Conservation (phyloP, 2,329 filamentous ascomycete species). For the Xylaria multiplex region DNA sequence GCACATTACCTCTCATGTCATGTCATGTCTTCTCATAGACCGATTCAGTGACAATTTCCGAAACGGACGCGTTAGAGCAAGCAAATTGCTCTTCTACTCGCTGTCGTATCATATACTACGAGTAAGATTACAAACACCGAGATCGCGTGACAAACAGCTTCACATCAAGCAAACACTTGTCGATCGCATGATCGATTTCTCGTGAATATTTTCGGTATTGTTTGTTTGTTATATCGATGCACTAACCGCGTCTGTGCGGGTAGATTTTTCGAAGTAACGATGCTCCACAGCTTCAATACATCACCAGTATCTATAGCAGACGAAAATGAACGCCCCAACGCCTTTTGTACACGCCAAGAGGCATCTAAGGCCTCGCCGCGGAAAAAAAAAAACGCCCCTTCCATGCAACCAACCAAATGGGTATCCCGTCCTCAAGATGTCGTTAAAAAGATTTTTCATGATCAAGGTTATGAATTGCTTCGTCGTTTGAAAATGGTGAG, state of each 20-base stretch:
- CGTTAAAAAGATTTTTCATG: slow-evolving; percentile 26
- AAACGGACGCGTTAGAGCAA: too few relatives aligned
- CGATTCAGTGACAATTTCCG: not conserved
- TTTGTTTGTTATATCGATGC: not conserved
- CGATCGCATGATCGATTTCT: not conserved
- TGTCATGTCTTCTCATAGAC: not conserved
- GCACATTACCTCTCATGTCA: not conserved
- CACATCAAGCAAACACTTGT: not conserved
- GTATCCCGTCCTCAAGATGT: slow-evolving; percentile 40
- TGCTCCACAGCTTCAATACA: slow-evolving; percentile 26
- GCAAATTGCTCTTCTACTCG: too few relatives aligned
- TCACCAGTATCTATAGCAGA: slow-evolving; percentile 25
- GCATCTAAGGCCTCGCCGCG: slow-evolving; percentile 18
- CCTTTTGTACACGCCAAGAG: slow-evolving; percentile 40
- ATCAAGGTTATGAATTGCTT: slow-evolving; percentile 22
- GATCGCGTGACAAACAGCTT: not conserved
- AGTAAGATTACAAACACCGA: too few relatives aligned
- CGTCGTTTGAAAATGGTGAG: slow-evolving; percentile 16
- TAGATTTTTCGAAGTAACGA: slow-evolving; percentile 12
- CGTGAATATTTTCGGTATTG: slow-evolving; percentile 15
- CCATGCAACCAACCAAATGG: slow-evolving; percentile 42
- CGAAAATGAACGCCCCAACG: slow-evolving; percentile 18
- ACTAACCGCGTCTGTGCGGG: slow-evolving; percentile 1
- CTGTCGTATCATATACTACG: too few relatives aligned
- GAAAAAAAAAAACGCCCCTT: slow-evolving; percentile 37